Base-by-base conservation (phyloP, 306 rosid genomes). In the Acacia melanoxylon region DNA sequence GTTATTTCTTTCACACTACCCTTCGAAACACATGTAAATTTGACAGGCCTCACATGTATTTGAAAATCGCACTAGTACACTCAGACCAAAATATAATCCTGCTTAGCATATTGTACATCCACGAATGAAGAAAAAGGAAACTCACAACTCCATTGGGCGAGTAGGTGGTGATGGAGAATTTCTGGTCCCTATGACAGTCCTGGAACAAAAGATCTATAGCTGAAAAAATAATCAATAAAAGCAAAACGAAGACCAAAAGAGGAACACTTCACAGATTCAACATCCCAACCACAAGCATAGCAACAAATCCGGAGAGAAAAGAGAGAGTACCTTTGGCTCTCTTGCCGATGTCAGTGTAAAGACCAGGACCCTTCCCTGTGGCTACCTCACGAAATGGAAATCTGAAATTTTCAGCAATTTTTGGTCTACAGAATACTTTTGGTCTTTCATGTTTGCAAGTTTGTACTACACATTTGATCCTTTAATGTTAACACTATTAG, bases 141-240 rank as follows among this genome's bases (percentile, higher is more conserved):
- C 75, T 65, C 63, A 89, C 94, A 84, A 91, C 88, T 81, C 93
- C 95, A 72, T 89, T 89, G 45, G 92, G 83, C 37, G 92, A 87
- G 90, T 76, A 87, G 85, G 95, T 89, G 31, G 91, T 89, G 85
- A 89, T 44, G 75, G 90, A 81, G 88, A 91, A 89, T 85, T 91
- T 91, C 40, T 91, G 91, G 90, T 91, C 92, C 74, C 86, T 85
- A 80, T 89, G 95, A 86, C 89, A 87, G 54, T 91, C 95, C 89
- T 72, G 86, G 83, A 83, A 87, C 29, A 91, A 87, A 83, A 91
- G 94, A 86, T 88, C 91, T 86, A 58, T 8, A 2, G 5, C 45
- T 24, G 42, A 49, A 31, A 71, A 72, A 29, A 63, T 13, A 61
- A 3, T 14, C 19, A 22, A 45, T 10, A 8, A 56, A 49, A 46